These are phyloP conservation scores for Gynostemma pentaphyllum DNA, from an alignment of 306 rosid genomes.

Conservation along the genomic window DNA sequence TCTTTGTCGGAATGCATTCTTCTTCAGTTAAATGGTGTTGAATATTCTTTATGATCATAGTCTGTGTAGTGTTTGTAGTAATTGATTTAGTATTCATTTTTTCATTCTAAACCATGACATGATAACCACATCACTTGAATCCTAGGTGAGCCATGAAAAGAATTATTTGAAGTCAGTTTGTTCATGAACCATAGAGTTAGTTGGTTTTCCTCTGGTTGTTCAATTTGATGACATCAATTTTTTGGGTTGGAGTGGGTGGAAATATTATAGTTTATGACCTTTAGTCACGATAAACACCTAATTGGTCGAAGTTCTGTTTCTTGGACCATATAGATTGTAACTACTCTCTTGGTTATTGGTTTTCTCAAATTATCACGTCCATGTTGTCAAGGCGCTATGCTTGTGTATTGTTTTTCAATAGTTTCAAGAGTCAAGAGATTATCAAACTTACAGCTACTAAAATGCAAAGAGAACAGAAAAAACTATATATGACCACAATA, in stretches of 20 bases:
- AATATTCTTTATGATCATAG: background rate
- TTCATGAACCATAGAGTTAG: too few species aligned
- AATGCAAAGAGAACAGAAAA: background rate
- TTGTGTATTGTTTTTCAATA: background rate
- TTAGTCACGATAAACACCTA: background rate
- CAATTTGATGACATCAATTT: too few species aligned
- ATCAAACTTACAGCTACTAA: background rate
- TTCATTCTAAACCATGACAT: too few species aligned
- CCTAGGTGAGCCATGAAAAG: too few species aligned
- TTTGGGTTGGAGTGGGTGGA: too few species aligned
- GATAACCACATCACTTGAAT: too few species aligned
- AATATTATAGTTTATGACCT: too few species aligned
- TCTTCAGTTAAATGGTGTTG: background rate
- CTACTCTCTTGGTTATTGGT: background rate
- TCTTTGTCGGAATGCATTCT: background rate
- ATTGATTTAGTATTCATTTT: background rate
- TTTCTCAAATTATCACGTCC: background rate
- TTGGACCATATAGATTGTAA: background rate
- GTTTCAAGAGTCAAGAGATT: background rate
- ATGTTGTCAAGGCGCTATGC: background rate
- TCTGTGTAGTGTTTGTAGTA: background rate
- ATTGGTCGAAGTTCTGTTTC: background rate
- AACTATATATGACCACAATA: background rate
- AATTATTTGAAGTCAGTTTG: too few species aligned
- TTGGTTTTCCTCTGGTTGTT: too few species aligned